Evolutionary conservation across 2,329 filamentous ascomycete species (phyloP), one percentile per base, ranked within the genome.

Genomic region (Fusarium graminum): DNA sequence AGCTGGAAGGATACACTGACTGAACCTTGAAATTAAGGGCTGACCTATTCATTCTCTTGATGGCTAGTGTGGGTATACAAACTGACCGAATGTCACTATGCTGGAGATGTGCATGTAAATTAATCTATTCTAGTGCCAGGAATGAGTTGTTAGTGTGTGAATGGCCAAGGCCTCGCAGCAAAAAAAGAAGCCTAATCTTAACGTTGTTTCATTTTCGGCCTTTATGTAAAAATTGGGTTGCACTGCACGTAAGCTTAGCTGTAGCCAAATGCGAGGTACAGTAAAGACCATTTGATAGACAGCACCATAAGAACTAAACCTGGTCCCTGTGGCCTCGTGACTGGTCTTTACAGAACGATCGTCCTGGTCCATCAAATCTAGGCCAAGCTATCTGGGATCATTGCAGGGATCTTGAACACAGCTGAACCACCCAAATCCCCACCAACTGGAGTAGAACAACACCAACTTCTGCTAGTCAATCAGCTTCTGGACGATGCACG

Each of bases 381-480:
- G 40, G 30, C 47, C 46, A 41, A 47, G 55, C 51, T 52, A 54
- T 57, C 54, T 52, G 45, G 30, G 57, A 64, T 63, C 45, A 51
- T 47, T 49, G 54, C 58, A 72, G 62, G 64, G 63, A 55, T 68
- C 41, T 43, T 36, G 28, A 32, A 10, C 38, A 22, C 29, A 72
- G 69, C 69, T 72, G 69, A 67, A 69, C 39, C 32, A 14, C 32
- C 10, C 30, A 58, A 47, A 4, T 49, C 55, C 52, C 56, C 59
- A 60, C 64, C 50, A 55, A 56, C 52, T 55, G 42, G 16, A 44
- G 25, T 30, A 59, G 41, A 60, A 54, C 43, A 38, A 52, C 42
- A 22, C 39, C 32, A 34, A 34, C 32, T 34, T 16, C 39, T 51
- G 40, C 58, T 58, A 40, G 39, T 36, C 43, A 9, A 39, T 36